A percentile compares a stretch with the other conserved stretches of the same genome.
These are phyloP conservation scores for Maudiozyma serrabonitensis DNA, from an alignment of 805 yeast species.

Conservation along the genomic window DNA sequence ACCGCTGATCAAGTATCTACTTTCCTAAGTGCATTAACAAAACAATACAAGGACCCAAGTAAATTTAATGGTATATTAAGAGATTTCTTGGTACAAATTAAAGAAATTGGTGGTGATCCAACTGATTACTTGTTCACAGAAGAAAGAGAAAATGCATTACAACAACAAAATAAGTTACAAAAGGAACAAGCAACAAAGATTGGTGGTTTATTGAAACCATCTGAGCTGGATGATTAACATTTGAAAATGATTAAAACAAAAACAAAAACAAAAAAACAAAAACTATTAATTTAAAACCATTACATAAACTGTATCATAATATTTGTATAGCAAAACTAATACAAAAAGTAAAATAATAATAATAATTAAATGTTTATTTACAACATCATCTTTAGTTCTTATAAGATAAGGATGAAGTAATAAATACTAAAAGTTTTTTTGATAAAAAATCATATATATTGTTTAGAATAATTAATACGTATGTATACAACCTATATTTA, in stretches of 20 bases:
- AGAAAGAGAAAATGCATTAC: conserved; percentile 70
- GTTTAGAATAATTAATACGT: neutral
- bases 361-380: neutral
- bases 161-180: conserved; percentile 59
- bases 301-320: neutral
- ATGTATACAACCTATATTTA: neutral
- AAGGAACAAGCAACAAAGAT: conserved; percentile 76
- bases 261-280: neutral
- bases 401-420: neutral
- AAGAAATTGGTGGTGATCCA: conserved; percentile 90
- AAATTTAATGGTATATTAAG: conserved; percentile 79
- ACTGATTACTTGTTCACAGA: conserved; percentile 92
- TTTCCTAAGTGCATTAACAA: conserved; percentile 68
- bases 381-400: too few relatives aligned
- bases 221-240: conserved; percentile 75
- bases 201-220: conserved; percentile 91
- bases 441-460: neutral
- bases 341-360: neutral
- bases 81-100: conserved; percentile 93
- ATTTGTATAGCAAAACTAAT: neutral
- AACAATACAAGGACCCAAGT: conserved; percentile 59
- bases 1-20: conserved; percentile 72
- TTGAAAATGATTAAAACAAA: neutral
- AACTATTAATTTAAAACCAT: neutral
- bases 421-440: neutral